Base-by-base conservation (phyloP, 176 grass and related monocot species). In the Otatea glauca region DNA sequence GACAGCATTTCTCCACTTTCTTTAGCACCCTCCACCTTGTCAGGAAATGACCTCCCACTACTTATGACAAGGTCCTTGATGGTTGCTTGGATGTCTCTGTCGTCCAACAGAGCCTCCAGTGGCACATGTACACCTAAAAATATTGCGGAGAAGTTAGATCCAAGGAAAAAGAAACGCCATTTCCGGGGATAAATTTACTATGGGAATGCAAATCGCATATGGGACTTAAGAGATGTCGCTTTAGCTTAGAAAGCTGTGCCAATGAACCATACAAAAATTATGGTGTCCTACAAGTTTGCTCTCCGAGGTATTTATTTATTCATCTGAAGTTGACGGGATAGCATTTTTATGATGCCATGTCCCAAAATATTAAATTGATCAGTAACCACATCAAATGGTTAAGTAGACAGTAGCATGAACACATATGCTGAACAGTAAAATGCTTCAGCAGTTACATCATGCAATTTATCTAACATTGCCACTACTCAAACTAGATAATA, bases 41-140 rank as follows among this genome's bases (percentile, higher is more conserved):
- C 89, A 29, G 93, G 93, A 65, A 86, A 94, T 25, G 97, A 96
- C 76, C 97, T 92, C 54, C 90, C 91, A 59, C 93, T 99, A 23
- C 70, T 86, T 49, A 71, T 75, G 69, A 96, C 86, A 47, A 99
- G 86, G 64, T 91, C 86, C 87, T 99, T 96, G 43, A 99, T 90
- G 69, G 75, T 75, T 81, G 87, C 70, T 86, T 94, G 88, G 32
- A 96, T 91, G 66, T 92, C 93, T 35, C 91, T 82, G 84, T 99
- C 97, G 5, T 86, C 75, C 86, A 96, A 13, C 43, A 99, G 81
- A 32, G 90, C 88, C 54, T 99, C 97, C 88, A 96, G 86, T 44
- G 93, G 86, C 60, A 96, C 93, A 89, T 99, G 93, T 65, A 92
- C 60, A 81, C 97, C 97, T 96, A 81, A 34, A 92, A 16, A 66